Base-by-base conservation (phyloP, 345 rosid species). In the Eucalyptus shirleyi region DNA sequence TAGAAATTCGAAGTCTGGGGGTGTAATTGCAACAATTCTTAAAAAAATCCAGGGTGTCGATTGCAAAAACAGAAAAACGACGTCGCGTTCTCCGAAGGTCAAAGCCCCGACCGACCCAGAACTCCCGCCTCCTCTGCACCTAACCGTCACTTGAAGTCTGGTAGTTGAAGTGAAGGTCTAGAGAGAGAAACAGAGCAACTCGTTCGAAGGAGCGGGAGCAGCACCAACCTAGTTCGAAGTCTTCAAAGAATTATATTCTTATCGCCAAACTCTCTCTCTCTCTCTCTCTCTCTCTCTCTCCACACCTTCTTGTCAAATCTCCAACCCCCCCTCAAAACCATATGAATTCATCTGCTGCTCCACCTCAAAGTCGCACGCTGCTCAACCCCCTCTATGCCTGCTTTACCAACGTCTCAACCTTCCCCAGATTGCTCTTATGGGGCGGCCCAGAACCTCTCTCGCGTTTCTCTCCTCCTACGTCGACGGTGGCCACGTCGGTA, bases 61-160 rank as follows among this genome's bases (percentile, higher is more conserved):
- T 37, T 11, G 0, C 62, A 19, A 23, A 21, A 69, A 21, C 28
- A 6, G 16, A 77, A 12, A 37, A 21, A 23, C 85, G 85, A 40
- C 85, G 8, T 2, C 2, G 0, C 83, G 16, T 77, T 40, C 83
- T 40, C 83, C 83, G 47, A 77, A 21, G 83, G 47, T 77, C 83
- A 40, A 6, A 40, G 83, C 16, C 30, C 62, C 47, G 85, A 40
- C 24, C 85, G 12, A 40, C 85, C 83, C 3, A 44, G 34, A 45
- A 12, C 50, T 21, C 30, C 86, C 42, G 65, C 77, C 88, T 88
- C 89, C 86, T 50, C 93, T 93, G 42, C 87, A 95, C 95, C 95
- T 92, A 94, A 94, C 96, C 91, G 95, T 93, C 95, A 80, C 90
- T 90, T 91, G 94, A 89, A 88, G 93, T 91, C 89, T 89, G 94